Conservation (phyloP, 2,329 filamentous ascomycete species). For the Cladophialophora bantiana region DNA sequence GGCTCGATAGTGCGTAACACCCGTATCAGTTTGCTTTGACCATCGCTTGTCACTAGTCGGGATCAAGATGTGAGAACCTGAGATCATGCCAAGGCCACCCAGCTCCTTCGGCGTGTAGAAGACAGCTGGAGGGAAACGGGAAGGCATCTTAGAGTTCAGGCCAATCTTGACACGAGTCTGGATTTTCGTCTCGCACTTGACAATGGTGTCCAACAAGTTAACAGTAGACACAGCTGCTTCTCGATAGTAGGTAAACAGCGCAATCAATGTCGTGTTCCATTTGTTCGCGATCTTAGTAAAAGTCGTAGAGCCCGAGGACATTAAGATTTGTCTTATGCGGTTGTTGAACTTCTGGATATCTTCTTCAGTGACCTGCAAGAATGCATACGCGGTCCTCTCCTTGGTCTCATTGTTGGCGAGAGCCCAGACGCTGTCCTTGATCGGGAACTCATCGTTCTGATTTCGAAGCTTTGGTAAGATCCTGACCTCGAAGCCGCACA, state of each 20-base stretch:
- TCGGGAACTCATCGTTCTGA: slow-evolving; percentile 92
- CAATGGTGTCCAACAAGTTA: slow-evolving; percentile 91
- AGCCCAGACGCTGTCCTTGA: slow-evolving; percentile 98
- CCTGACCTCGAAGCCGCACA: slow-evolving; percentile 97
- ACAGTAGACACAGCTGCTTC: slow-evolving; percentile 97
- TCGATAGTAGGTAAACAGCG: slow-evolving; percentile 97
- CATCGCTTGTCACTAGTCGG: slow-evolving; percentile 97
- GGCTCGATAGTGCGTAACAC: slow-evolving; percentile 93
- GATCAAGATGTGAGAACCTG: slow-evolving; percentile 95
- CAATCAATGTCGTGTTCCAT: slow-evolving; percentile 98
- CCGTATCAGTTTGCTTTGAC: slow-evolving; percentile 97
- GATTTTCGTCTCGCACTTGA: slow-evolving; percentile 99
- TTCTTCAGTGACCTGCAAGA: slow-evolving; percentile 96
- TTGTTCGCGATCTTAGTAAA: slow-evolving; percentile 99
- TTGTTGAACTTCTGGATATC: slow-evolving; percentile 99
- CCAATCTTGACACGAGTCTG: slow-evolving; percentile 99
- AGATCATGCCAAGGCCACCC: slow-evolving; percentile 98
- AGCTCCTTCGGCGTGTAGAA: slow-evolving; percentile 99
- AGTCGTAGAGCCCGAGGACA: slow-evolving; percentile 98
- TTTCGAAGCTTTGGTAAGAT: slow-evolving; percentile 96
- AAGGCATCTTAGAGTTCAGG: slow-evolving; percentile 99
- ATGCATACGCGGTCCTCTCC: slow-evolving; percentile 95
- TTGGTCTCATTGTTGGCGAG: slow-evolving; percentile 96
- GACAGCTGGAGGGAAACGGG: slow-evolving; percentile 94
- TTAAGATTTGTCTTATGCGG: slow-evolving; percentile 95